Evolutionary conservation across 495 filamentous ascomycete genomes (phyloP).

Genomic region (Clohesyomyces aquaticus): DNA sequence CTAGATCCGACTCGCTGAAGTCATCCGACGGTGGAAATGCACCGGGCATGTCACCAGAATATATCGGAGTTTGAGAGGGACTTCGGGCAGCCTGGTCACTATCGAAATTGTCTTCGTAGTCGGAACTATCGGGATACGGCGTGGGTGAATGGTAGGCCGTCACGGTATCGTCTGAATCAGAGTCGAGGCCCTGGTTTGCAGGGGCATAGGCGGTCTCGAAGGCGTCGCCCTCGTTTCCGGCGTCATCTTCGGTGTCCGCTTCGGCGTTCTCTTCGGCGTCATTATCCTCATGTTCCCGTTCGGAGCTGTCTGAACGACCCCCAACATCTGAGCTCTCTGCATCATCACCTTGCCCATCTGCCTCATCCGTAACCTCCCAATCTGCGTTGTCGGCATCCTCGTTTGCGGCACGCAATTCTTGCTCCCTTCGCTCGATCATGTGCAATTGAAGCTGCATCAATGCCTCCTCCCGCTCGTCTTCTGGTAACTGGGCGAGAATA

Average conservation of each 20-base stretch:
- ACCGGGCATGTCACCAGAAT: neutral
- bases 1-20: no score
- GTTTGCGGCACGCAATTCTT: no score
- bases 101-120: neutral
- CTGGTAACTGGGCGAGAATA: neutral
- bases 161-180: neutral
- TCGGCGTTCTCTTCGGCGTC: constrained; percentile 15
- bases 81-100: neutral
- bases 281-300: neutral
- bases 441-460: no score
- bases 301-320: neutral
- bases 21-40: no score
- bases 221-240: neutral
- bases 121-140: neutral
- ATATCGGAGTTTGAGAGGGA: neutral
- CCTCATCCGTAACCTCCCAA: no score
- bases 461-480: neutral
- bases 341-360: neutral
- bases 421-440: no score
- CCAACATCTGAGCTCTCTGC: neutral
- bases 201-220: no score
- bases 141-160: neutral
- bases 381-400: no score
- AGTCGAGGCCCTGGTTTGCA: neutral
- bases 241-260: constrained; percentile 1